These are phyloP conservation scores for Malassezia brasiliensis DNA, from an alignment of 1,284 basidiomycete species.

Conservation along the genomic window DNA sequence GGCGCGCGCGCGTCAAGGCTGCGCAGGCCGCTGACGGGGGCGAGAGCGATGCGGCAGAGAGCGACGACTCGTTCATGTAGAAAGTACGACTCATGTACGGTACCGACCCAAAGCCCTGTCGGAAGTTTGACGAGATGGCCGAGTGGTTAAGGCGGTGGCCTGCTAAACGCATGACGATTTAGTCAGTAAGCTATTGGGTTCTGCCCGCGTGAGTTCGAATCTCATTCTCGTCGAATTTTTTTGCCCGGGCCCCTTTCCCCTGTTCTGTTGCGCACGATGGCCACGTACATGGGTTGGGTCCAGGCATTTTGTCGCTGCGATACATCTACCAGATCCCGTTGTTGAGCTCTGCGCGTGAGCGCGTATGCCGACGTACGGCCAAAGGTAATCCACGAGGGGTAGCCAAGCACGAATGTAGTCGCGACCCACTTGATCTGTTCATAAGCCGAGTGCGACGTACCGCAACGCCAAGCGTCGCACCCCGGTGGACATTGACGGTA, in stretches of 20 bases:
- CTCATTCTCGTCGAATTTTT: conserved; percentile 45
- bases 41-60: conserved; percentile 23
- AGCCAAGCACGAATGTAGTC: conserved; percentile 14
- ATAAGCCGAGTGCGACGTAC: conserved; percentile 1
- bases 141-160: conserved; percentile 47
- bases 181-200: conserved; percentile 23
- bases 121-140: conserved; percentile 40
- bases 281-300: too few species aligned
- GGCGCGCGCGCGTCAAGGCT: conserved; percentile 12
- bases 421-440: conserved; percentile 17
- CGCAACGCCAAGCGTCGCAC: background rate
- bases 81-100: background rate
- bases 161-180: conserved; percentile 18
- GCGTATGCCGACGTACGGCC: conserved; percentile 1
- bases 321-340: conserved; percentile 6
- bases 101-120: too few species aligned
- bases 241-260: too few species aligned
- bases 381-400: conserved; percentile 10
- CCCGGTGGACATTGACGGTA: conserved; percentile 7
- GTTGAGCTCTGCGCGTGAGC: conserved; percentile 10
- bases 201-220: conserved; percentile 48
- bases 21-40: background rate
- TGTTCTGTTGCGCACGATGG: too few species aligned
- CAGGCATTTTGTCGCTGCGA: background rate
- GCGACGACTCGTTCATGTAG: conserved; percentile 43